Conservation (phyloP, 2,329 filamentous ascomycete genomes). For the Aspergillus latus region DNA sequence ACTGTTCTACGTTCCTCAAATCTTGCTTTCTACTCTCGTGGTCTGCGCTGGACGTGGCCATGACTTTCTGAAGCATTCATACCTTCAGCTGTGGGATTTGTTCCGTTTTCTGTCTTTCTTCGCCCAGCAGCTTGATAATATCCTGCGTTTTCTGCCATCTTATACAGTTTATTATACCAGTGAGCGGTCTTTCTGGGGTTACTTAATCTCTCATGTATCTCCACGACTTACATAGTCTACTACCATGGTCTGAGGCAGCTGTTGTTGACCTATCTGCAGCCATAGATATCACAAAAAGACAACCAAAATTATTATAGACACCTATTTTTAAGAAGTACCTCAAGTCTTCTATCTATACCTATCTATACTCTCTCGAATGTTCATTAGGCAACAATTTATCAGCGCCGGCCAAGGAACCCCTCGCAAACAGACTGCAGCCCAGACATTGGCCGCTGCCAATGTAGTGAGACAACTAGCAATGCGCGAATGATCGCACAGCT, state of each 20-base stretch:
- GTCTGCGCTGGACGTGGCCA: constrained; percentile 1
- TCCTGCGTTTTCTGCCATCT: background rate
- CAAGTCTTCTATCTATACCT: too few relatives aligned
- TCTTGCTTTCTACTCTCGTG: constrained; percentile 3
- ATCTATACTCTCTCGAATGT: too few relatives aligned
- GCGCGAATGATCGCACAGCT: background rate
- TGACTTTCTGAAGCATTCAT: background rate
- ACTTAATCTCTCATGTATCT: background rate
- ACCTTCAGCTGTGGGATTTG: background rate
- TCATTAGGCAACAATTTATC: background rate
- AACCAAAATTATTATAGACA: too few relatives aligned
- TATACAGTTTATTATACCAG: constrained; percentile 3
- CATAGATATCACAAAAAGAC: background rate
- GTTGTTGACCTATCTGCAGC: background rate
- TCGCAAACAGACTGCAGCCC: background rate
- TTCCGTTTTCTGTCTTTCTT: background rate
- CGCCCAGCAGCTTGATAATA: constrained; percentile 2
- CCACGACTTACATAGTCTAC: background rate
- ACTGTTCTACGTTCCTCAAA: background rate
- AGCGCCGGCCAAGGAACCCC: background rate
- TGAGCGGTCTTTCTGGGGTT: constrained; percentile 1
- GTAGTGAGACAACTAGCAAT: background rate
- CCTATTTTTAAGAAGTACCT: too few relatives aligned
- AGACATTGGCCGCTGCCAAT: background rate
- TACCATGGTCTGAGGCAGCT: background rate